Evolutionary conservation across 768 basidiomycete species (phyloP).

Genomic region (Gloeophyllum trabeum): DNA sequence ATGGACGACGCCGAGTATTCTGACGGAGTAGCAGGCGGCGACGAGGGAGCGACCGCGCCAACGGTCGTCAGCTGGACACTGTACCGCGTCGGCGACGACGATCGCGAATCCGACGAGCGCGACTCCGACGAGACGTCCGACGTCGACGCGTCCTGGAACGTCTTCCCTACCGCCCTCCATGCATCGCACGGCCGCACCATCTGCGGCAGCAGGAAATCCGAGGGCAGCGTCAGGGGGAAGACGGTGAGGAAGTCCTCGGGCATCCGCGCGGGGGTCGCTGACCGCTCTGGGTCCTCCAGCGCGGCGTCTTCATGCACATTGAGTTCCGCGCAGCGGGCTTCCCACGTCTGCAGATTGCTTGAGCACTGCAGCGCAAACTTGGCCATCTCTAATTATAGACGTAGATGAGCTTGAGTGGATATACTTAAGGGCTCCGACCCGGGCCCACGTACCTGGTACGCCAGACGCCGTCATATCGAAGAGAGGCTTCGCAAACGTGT

Average conservation of each 20-base stretch:
- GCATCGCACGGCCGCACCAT: too few relatives aligned
- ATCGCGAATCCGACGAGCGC: neutral
- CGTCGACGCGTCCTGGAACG: too few relatives aligned
- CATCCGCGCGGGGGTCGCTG: conserved; percentile 14
- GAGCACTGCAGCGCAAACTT: conserved; percentile 57
- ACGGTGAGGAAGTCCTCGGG: conserved; percentile 37
- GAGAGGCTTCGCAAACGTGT: conserved; percentile 72
- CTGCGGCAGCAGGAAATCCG: conserved; percentile 19
- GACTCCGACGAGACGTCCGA: too few relatives aligned
- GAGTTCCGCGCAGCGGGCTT: conserved; percentile 28
- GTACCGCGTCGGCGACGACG: neutral
- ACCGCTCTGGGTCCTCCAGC: conserved; percentile 3
- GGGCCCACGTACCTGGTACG: conserved; percentile 62
- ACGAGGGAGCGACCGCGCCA: neutral
- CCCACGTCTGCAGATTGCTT: conserved; percentile 37
- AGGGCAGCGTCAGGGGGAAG: conserved; percentile 46
- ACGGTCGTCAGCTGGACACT: neutral
- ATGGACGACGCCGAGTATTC: neutral
- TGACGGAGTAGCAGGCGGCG: neutral
- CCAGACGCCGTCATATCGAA: conserved; percentile 64
- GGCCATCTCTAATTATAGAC: conserved; percentile 41
- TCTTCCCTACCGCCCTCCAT: too few relatives aligned
- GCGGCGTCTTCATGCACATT: conserved; percentile 5
- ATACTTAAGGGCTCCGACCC: too few relatives aligned
- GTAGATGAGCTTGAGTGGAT: conserved; percentile 3